Conservation (phyloP, 148 eudicot genomes). For the Rhododendron molle region DNA sequence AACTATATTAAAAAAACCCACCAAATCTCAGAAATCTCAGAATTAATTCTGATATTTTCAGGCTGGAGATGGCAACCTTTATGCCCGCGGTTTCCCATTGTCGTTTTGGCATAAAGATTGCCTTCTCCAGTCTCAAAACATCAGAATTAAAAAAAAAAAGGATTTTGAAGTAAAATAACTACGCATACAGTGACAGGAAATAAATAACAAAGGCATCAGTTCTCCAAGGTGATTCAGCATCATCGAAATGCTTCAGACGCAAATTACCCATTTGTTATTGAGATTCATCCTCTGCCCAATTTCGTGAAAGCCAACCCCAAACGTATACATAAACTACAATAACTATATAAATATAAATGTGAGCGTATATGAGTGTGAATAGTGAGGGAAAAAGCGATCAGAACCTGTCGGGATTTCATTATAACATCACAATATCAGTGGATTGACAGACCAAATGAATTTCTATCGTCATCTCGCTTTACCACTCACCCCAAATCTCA, state of each 20-base stretch:
- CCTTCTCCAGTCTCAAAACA: neutral
- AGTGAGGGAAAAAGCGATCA: conserved; percentile 38
- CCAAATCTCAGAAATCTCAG: too few relatives aligned
- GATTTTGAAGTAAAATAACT: neutral
- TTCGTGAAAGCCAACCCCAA: neutral
- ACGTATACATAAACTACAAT: neutral
- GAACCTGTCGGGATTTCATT: conserved; percentile 75
- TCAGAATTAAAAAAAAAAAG: neutral
- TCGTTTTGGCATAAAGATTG: too few relatives aligned
- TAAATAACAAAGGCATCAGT: conserved; percentile 44
- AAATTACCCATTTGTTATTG: conserved; percentile 75
- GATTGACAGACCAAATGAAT: conserved; percentile 82
- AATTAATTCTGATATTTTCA: too few relatives aligned
- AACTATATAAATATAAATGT: neutral
- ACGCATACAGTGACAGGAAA: neutral
- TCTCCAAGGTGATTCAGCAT: conserved; percentile 89
- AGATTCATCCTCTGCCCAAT: conserved; percentile 58
- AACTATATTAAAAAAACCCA: too few relatives aligned
- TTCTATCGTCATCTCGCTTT: conserved; percentile 61
- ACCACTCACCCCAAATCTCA: neutral
- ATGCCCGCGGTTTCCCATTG: too few relatives aligned
- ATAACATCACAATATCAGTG: conserved; percentile 71
- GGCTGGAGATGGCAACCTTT: too few relatives aligned
- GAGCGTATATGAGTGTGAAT: neutral
- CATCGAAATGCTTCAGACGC: conserved; percentile 66